Percentiles rank a stretch among this genome's conserved stretches.
Evolutionary conservation across 495 filamentous ascomycete species (phyloP).

Genomic region (Sphaerosporella brunnea): DNA sequence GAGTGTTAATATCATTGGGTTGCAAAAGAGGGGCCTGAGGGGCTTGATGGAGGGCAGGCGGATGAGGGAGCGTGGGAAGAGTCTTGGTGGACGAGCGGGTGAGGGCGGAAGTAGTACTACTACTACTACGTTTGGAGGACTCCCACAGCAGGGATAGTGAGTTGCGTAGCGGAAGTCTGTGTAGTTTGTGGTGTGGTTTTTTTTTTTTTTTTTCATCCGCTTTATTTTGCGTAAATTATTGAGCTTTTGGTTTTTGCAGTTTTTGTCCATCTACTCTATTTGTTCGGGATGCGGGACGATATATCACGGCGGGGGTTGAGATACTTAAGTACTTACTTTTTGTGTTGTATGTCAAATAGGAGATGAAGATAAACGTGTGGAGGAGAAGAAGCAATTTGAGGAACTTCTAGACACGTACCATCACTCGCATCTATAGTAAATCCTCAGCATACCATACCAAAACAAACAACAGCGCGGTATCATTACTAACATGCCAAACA

Average conservation of each 20-base stretch:
- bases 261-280: not conserved
- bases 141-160: too few species aligned
- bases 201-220: not conserved
- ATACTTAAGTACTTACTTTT: too few species aligned
- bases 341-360: not conserved
- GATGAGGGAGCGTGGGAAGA: constrained; percentile 50
- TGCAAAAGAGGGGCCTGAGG: constrained; percentile 83
- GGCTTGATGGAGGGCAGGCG: constrained; percentile 90
- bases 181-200: not conserved
- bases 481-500: too few species aligned
- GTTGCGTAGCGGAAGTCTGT: not conserved
- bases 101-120: not conserved
- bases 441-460: too few species aligned
- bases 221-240: not conserved
- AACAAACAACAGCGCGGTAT: too few species aligned
- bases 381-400: too few species aligned
- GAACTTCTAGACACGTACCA: too few species aligned
- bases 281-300: not conserved
- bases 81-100: constrained; percentile 18
- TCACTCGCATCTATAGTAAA: too few species aligned
- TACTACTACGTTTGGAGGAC: not conserved
- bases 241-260: not conserved
- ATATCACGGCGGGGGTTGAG: not conserved
- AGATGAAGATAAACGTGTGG: not conserved
- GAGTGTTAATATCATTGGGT: constrained; percentile 78